Evolutionary conservation across 495 filamentous ascomycete genomes (phyloP), one percentile per base, ranked within the genome.

Genomic region (Neurospora sublineolata): DNA sequence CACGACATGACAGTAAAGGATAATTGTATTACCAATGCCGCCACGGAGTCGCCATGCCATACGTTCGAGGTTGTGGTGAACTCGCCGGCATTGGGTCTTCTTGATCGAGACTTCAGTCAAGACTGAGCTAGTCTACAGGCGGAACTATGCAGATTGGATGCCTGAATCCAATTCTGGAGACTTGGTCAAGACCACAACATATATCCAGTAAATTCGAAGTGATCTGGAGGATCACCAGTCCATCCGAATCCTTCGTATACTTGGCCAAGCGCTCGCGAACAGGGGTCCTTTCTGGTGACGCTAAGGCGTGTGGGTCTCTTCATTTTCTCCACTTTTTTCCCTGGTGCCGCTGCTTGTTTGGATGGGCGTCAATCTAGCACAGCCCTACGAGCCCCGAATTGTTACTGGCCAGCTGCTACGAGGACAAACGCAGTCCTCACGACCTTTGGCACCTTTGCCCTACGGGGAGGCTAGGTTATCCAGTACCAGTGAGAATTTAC

Each of bases 381-480:
- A 76, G 74, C 74, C 74, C 74, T 76, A 76, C 39, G 68, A 64
- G 1, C 39, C 70, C 33, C 44, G 37, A 16, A 37, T 41, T 67
- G 52, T 68, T 68, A 76, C 42, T 74, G 70, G 73, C 30, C 37
- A 60, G 40, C 69, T 74, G 67, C 44, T 71, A 68, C 69, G 69
- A 37, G 52, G 12, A 64, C 27, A 64, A 64, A 64, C 27, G 52
- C 52, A 18, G 52, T 33, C 27, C 52, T 64, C 52, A 64, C 52
- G 27, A 33, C 27, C 52, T 64, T 64, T 64, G 14, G 14, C 52
- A 64, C 6, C 27, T 60, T 30, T 60, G 52, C 12, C 52, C 52
- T 60, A 16, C 52, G 23, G 14, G 52, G 52, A 36, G 52, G 52
- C 52, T 64, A 64, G 52, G 52, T 33, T 30, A 30, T 36, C 46